Evolutionary conservation across 1,139 yeast species (phyloP), one percentile per base, ranked within the genome.

Genomic region (Meyerozyma athensensis): DNA sequence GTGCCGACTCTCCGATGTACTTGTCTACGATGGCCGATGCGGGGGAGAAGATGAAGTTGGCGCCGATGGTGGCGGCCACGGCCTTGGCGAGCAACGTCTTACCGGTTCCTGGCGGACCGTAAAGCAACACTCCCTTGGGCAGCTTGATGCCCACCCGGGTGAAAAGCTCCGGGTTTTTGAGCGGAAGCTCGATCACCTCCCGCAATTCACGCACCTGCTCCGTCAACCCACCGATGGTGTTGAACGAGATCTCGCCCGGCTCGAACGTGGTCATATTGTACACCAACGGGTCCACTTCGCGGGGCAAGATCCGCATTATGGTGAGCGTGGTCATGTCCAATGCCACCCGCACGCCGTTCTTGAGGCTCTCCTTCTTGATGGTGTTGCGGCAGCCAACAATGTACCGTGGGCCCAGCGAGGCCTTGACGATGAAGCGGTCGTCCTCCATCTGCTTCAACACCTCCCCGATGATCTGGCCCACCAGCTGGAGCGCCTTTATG

Each of bases 81-180:
- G 98, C 98, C 58, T 92, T 90, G 9, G 98, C 98, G 52, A 92
- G 73, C 45, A 92, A 69, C 0, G 98, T 92, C 60, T 92, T 92
- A 59, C 98, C 98, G 1, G 98, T 92, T 53, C 98, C 98, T 19
- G 98, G 98, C n/a, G 98, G 98, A 2, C 98, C 99, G 56, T 94
- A 94, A 41, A 94, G 72, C 47, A 94, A 70, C 12, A 94, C 98
- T 58, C 98, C 99, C 65, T 92, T 94, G 40, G 99, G 98, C 14
- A 97, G 96, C 57, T 89, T 87, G 61, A 94, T 94, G 36, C 99
- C 99, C 19, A 94, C 96, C 59, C 98, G 80, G 45, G 85, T 73
- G 61, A 94, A 94, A 51, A 94, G 75, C 63, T 94, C 99, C 2
- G 99, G 99, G 59, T 94, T 92, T 63, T 92, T 94, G 54, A 94